Conservation (phyloP, 257 asterid genomes). For the Parsonsia alboflavescens region DNA sequence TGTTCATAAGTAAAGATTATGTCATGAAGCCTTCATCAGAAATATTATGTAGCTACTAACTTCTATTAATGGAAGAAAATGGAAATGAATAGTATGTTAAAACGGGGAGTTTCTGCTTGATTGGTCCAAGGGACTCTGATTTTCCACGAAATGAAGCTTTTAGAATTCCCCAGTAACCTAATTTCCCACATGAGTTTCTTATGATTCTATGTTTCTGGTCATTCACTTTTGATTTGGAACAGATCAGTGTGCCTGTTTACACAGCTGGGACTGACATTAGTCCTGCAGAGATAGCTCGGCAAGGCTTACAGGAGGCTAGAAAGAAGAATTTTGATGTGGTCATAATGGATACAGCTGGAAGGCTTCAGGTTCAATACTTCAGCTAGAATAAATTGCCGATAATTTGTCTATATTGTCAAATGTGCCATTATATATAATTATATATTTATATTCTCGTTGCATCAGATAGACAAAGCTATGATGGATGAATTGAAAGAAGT, state of each 20-base stretch:
- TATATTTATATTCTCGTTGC: constrained; percentile 4
- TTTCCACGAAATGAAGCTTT: neutral
- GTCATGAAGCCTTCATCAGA: neutral
- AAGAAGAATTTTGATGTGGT: constrained; percentile 78
- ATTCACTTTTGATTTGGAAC: constrained; percentile 33
- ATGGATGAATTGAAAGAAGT: constrained; percentile 97
- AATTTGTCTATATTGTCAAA: constrained; percentile 6
- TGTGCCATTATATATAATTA: neutral
- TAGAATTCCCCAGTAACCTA: neutral
- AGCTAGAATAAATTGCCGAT: constrained; percentile 20
- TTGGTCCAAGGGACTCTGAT: neutral
- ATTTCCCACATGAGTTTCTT: neutral
- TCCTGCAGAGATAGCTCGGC: constrained; percentile 93
- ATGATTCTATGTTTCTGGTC: constrained; percentile 3
- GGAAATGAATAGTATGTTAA: neutral
- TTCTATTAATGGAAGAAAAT: neutral
- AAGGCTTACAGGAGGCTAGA: constrained; percentile 82
- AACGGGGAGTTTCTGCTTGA: neutral
- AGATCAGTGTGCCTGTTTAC: constrained; percentile 96
- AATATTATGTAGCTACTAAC: neutral
- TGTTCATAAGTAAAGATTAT: neutral
- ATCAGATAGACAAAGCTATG: constrained; percentile 89
- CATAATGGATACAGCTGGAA: constrained; percentile 99
- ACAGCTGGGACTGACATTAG: constrained; percentile 77
- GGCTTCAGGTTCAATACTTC: constrained; percentile 70